Evolutionary conservation across 2,329 filamentous ascomycete species (phyloP), one percentile per base, ranked within the genome.

Genomic region (Fusarium udum): DNA sequence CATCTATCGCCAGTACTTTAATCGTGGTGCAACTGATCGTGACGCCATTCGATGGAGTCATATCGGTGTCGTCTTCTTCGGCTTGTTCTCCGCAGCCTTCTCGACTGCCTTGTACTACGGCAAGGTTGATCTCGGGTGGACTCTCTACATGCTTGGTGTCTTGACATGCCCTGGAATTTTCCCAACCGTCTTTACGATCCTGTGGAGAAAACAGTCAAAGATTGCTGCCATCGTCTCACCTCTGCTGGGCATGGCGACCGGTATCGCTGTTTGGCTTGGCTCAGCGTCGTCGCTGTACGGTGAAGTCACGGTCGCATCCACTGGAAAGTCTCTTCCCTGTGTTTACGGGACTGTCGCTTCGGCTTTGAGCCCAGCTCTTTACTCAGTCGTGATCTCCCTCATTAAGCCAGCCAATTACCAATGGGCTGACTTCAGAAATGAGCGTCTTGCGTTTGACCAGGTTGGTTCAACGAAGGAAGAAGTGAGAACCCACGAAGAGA

Each of bases 161-260:
- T 72, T 89, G 15, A 88, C 85, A 1, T 88, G 86, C 40, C 86
- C 87, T 0, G 87, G 86, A 0, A 87, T 88, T 60, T 85, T 88
- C 71, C 87, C 87, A 0, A 88, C 87, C 11, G 81, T 83, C 0
- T 87, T 88, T 61, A 86, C 87, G 0, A 84, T 89, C 24, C 80
- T 89, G 3, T 89, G 87, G 86, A 82, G 82, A 40, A 82, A 82
- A 16, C 87, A 89, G 74, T 87, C 82, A 51, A 85, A 81, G 56
- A 77, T 79, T 0, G 87, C 87, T 0, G 87, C 87, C 2, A 84
- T 89, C 20, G 75, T 86, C 8, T 83, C 87, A 0, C 87, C 88
- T 0, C 72, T 88, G 0, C 76, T 89, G 0, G 87, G 88, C 0
- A 82, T 89, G 69, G 82, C 80, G 0, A 87, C 86, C 0, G 87